Base-by-base conservation (phyloP, 306 rosid species). In the Parietaria judaica region DNA sequence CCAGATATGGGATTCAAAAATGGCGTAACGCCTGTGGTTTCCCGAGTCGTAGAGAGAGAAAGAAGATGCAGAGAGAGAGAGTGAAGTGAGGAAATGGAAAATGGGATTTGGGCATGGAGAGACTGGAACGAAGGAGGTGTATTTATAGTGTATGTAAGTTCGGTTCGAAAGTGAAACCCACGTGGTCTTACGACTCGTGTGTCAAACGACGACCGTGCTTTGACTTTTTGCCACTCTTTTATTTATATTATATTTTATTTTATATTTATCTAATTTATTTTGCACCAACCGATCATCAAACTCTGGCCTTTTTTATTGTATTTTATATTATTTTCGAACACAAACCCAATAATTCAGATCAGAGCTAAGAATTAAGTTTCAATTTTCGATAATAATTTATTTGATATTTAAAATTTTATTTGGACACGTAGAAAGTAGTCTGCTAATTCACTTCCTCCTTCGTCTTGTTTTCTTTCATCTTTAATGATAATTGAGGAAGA, bases 361-460 rank as follows among this genome's bases (percentile, higher is more conserved):
- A 14, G 6, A 0, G 34, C 8, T 56, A 7, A 6, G 7, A 8
- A 10, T 11, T 56, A n/a, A n/a, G n/a, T n/a, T n/a, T n/a, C n/a
- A n/a, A n/a, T n/a, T n/a, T n/a, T n/a, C n/a, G n/a, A n/a, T n/a
- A n/a, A n/a, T n/a, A n/a, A n/a, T n/a, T n/a, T n/a, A n/a, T 23
- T 23, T 23, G 31, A 37, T 57, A 12, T 57, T 14, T 14, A 3
- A 41, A 41, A 23, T 23, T 23, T 1, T 12, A 56, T 5, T 7
- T 37, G 12, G 61, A 57, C 60, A 55, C 43, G 60, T 55, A 35
- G 41, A 55, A 55, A 14, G 37, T 55, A 8, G 60, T 55, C 38
- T 31, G 60, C 60, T 31, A 55, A 55, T 10, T 55, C 35, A 55
- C 16, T 11, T 31, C 14, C 14, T 11, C 45, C 15, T 55, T 55